A percentile compares a stretch with the other conserved stretches of the same genome.
Conservation (phyloP, 1,284 basidiomycete genomes). For the Austroboletus niveus region DNA sequence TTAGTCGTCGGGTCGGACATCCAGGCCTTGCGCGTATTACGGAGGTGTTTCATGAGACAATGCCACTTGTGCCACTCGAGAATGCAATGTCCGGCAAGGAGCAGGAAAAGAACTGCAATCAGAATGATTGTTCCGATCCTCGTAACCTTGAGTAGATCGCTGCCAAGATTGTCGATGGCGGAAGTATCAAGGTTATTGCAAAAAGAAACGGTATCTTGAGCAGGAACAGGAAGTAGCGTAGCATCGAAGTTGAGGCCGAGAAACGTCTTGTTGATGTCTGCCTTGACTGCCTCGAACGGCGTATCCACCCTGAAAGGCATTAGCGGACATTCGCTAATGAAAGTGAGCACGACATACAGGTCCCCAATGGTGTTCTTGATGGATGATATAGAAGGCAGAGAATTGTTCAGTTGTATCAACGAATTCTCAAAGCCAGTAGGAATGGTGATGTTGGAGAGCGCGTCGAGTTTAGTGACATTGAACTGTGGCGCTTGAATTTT, state of each 20-base stretch:
- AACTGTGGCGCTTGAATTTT: slow-evolving; percentile 70
- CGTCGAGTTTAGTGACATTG: slow-evolving; percentile 66
- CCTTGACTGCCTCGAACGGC: slow-evolving; percentile 83
- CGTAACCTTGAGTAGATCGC: slow-evolving; percentile 71
- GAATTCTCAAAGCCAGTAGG: slow-evolving; percentile 78
- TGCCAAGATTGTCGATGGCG: slow-evolving; percentile 79
- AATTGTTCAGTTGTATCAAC: slow-evolving; percentile 73
- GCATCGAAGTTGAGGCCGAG: slow-evolving; percentile 66
- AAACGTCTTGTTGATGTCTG: slow-evolving; percentile 86
- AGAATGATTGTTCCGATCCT: slow-evolving; percentile 77
- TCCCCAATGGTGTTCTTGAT: slow-evolving; percentile 71
- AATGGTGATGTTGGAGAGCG: slow-evolving; percentile 77
- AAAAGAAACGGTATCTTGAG: slow-evolving; percentile 61
- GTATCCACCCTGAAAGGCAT: slow-evolving; percentile 61
- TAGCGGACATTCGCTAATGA: slow-evolving; percentile 8
- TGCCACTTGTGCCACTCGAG: slow-evolving; percentile 83
- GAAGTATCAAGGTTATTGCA: slow-evolving; percentile 78
- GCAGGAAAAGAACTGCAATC: slow-evolving; percentile 56
- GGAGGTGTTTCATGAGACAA: slow-evolving; percentile 60
- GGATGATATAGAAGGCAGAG: slow-evolving; percentile 78
- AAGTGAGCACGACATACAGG: slow-evolving; percentile 50
- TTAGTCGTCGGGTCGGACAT: slow-evolving; percentile 61
- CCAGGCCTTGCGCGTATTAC: slow-evolving; percentile 74
- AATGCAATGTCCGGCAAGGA: slow-evolving; percentile 63
- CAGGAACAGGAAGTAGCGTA: slow-evolving; percentile 71